phyloP scores from a whole-genome alignment of 1,139 yeast genomes.

The Yueomyces sp. region DNA sequence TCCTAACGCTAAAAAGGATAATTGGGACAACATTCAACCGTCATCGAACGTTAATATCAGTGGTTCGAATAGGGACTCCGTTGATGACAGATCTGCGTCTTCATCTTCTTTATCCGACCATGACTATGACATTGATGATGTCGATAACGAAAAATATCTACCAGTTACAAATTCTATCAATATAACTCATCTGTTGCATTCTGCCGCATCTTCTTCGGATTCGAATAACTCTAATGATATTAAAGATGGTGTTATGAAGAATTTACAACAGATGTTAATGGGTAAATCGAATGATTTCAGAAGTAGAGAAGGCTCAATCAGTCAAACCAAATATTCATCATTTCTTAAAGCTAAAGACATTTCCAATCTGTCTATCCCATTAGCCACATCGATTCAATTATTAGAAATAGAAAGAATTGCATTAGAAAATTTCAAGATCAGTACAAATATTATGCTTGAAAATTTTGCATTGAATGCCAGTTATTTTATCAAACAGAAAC shows the following conservation, averaged over 20 bases:
- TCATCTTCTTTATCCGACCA: not conserved
- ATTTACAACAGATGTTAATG: slow-evolving; percentile 11
- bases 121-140: slow-evolving; percentile 5
- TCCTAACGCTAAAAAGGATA: slow-evolving; percentile 35
- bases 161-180: slow-evolving; percentile 25
- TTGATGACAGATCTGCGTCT: not conserved
- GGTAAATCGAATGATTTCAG: slow-evolving; percentile 13
- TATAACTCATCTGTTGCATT: slow-evolving; percentile 22
- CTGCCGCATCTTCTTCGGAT: slow-evolving; percentile 6
- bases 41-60: not conserved
- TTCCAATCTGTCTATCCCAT: slow-evolving; percentile 31
- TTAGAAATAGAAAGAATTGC: slow-evolving; percentile 64
- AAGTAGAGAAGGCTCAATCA: slow-evolving; percentile 4
- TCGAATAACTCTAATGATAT: not conserved
- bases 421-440: slow-evolving; percentile 39
- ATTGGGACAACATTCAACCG: slow-evolving; percentile 35
- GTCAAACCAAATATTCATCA: slow-evolving; percentile 6
- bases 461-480: slow-evolving; percentile 61
- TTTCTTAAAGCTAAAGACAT: slow-evolving; percentile 11
- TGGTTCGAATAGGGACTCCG: not conserved
- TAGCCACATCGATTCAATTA: slow-evolving; percentile 71
- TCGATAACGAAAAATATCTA: slow-evolving; percentile 9
- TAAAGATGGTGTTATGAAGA: slow-evolving; percentile 6
- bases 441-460: slow-evolving; percentile 44
- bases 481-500: slow-evolving; percentile 41